Evolutionary conservation across 2,329 filamentous ascomycete genomes (phyloP).

Genomic region (Aspergillus phoenicis): DNA sequence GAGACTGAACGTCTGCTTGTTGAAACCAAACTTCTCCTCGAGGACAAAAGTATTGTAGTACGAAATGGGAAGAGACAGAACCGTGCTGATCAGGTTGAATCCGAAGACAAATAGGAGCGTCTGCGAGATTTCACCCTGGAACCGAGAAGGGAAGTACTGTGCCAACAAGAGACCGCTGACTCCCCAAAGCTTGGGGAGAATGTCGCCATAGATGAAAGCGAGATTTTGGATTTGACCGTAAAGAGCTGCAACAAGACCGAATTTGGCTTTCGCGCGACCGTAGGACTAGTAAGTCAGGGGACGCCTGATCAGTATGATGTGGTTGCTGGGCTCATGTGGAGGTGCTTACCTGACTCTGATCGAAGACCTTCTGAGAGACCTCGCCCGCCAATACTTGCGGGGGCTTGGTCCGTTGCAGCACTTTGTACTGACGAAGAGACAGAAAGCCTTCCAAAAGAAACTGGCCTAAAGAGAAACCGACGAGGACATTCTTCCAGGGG

Average conservation of each 20-base stretch:
- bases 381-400: conserved; percentile 87
- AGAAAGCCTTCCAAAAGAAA: conserved; percentile 89
- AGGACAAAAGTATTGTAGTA: conserved; percentile 95
- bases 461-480: conserved; percentile 90
- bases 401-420: conserved; percentile 76
- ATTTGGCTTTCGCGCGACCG: conserved; percentile 92
- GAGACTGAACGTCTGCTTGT: conserved; percentile 90
- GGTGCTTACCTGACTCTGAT: conserved; percentile 75
- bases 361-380: conserved; percentile 85
- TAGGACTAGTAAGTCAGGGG: conserved; percentile 65
- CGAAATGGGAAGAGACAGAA: conserved; percentile 75
- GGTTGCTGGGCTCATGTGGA: neutral
- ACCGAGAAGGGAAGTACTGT: conserved; percentile 72
- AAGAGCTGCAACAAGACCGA: conserved; percentile 76
- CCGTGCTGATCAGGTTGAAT: conserved; percentile 79
- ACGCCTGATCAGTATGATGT: neutral
- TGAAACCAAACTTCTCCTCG: conserved; percentile 97
- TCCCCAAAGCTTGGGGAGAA: conserved; percentile 88
- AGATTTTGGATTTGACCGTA: conserved; percentile 87
- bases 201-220: conserved; percentile 84
- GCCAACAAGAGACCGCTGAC: conserved; percentile 75
- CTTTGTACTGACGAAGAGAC: conserved; percentile 83
- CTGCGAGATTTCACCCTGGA: conserved; percentile 90
- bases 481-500: conserved; percentile 95
- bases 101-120: conserved; percentile 89